Evolutionary conservation across 768 basidiomycete genomes (phyloP), one percentile per base, ranked within the genome.

Genomic region (Phlebiopsis gigantea): DNA sequence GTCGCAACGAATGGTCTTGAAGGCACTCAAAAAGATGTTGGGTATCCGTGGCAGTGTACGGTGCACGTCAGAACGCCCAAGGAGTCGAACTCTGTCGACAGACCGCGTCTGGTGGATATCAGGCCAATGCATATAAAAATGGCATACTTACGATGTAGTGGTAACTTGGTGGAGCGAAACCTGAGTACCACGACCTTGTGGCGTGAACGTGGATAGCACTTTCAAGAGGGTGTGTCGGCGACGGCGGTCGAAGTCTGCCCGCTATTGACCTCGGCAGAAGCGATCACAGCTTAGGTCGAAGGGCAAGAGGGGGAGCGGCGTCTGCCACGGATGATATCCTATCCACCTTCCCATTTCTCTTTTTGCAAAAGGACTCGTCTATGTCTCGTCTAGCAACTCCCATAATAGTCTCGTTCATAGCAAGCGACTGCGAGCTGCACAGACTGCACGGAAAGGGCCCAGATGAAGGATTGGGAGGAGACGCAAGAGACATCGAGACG

Each of bases 281-380:
- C 58, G 58, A 59, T 59, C 58, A 59, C 58, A 51, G 58, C 58
- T 34, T 54, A 56, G 58, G 58, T 55, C 58, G 28, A 44, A 30
- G 49, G 45, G 47, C 53, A 56, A 48, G 58, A 59, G 58, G 53
- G 58, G 42, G 58, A 59, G 58, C 46, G 58, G 53, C 58, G 58
- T 53, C 58, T 59, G 54, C 41, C 50, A 51, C 31, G 34, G 41
- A 55, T n/a, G n/a, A n/a, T 55, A 39, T 39, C 17, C 34, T 30
- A 30, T 25, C 12, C 46, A 42, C 42, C 46, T 21, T 25, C 41
- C 54, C 34, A 55, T 39, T n/a, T 34, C 29, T 56, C n/a, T 48
- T 56, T 31, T 26, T 15, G 31, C 30, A 51, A 14, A 51, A 50
- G 30, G 19, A 51, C 44, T 24, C 48, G 44, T 51, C 54, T 51